Conservation (phyloP, 83 land plant species). For the Thuja plicata region DNA sequence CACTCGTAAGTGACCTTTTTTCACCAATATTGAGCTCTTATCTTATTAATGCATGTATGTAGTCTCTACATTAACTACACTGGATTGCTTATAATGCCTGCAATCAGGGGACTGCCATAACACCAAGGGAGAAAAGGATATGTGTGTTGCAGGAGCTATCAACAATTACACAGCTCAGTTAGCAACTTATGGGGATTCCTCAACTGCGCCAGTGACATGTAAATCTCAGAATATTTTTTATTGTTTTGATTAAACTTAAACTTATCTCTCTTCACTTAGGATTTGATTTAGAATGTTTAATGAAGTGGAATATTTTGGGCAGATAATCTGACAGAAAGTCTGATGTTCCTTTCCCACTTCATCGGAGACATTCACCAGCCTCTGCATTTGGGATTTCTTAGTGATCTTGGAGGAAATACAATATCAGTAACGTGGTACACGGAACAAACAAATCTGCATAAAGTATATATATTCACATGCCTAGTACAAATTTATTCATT, state of each 20-base stretch:
- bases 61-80: background rate
- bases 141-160: constrained; percentile 64
- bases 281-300: background rate
- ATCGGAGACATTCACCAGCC: constrained; percentile 81
- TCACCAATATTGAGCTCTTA: background rate
- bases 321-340: constrained; percentile 67
- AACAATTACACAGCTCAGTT: constrained; percentile 68
- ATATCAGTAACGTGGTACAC: constrained; percentile 66
- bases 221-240: background rate
- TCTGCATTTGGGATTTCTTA: constrained; percentile 65
- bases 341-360: constrained; percentile 48
- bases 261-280: background rate
- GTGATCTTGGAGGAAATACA: constrained; percentile 68
- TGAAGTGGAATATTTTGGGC: constrained; percentile 8
- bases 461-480: constrained; percentile 36
- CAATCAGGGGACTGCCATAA: constrained; percentile 62
- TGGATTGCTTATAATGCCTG: background rate
- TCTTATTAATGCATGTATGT: background rate
- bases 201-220: background rate
- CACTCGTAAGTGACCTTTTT: constrained; percentile 31
- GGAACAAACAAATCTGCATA: constrained; percentile 68
- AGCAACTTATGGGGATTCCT: constrained; percentile 9
- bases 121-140: constrained; percentile 25
- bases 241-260: background rate
- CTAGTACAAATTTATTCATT: background rate